Conservation (phyloP, 306 rosid genomes). For the Castanea sativa region DNA sequence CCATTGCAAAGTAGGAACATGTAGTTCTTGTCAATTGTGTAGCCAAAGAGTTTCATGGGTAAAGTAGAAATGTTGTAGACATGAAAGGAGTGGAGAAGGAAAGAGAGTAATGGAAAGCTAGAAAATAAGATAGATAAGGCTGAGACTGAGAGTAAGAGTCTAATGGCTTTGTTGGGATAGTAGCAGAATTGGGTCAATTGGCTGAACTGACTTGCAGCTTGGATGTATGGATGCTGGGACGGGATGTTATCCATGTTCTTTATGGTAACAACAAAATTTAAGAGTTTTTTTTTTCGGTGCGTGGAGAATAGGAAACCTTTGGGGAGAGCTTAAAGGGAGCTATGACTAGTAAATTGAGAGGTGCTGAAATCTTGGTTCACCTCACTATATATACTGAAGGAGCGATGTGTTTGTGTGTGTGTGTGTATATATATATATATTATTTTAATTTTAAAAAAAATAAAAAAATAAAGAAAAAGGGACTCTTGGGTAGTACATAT, state of each 20-base stretch:
- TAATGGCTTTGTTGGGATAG: slow-evolving; percentile 24
- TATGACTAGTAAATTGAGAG: background rate
- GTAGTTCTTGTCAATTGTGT: slow-evolving; percentile 44
- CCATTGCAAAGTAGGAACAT: slow-evolving; percentile 71
- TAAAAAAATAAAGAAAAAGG: background rate
- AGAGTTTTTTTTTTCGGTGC: background rate
- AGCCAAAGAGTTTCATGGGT: slow-evolving; percentile 27
- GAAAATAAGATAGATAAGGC: slow-evolving; percentile 27
- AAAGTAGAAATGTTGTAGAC: slow-evolving; percentile 12
- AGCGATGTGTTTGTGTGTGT: background rate
- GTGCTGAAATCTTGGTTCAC: background rate
- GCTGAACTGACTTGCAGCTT: background rate
- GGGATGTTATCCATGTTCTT: slow-evolving; percentile 6
- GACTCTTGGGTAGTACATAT: too few species aligned
- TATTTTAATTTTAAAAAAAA: too few species aligned
- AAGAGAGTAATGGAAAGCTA: slow-evolving; percentile 23
- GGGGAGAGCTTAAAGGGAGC: background rate
- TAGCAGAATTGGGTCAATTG: background rate
- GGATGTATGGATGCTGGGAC: background rate
- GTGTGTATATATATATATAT: background rate
- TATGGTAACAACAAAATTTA: background rate
- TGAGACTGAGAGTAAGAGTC: slow-evolving; percentile 39
- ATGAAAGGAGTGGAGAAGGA: slow-evolving; percentile 27
- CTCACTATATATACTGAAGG: background rate
- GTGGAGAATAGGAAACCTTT: background rate